Evolutionary conservation across 1,284 basidiomycete genomes (phyloP), one percentile per base, ranked within the genome.

Genomic region (Cystobasidiaceae sp.): DNA sequence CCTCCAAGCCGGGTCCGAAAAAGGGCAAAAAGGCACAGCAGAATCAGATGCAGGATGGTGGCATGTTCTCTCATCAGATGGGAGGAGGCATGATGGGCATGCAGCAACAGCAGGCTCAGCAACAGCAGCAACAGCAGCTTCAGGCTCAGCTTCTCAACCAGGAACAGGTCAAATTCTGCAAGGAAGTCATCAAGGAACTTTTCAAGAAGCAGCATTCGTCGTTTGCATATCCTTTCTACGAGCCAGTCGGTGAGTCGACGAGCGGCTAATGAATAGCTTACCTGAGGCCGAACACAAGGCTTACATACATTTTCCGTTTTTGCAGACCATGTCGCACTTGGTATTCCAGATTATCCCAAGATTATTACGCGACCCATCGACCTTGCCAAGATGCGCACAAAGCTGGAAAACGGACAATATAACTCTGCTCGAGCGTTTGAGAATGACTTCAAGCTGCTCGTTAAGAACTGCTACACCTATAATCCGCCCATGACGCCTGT

Each of bases 291-390:
- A 32, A n/a, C 25, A 50, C 51, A 48, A 32, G 33, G 21, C 52
- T 44, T 21, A 23, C 27, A 32, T 37, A 15, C 11, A 37, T 34
- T 4, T 23, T 45, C 32, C 54, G 52, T 45, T 48, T 19, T 59
- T 52, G n/a, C 87, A 77, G 90, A 92, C 75, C 84, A 85, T 77
- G 79, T 87, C 56, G 85, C 84, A 71, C 82, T 93, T 73, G 85
- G 87, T 33, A 84, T 97, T 50, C 93, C 93, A 0, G 81, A 84
- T 30, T 98, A 97, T 77, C 85, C 86, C 8, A 88, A 86, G 78
- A 80, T 93, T 68, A 82, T 99, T 77, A 96, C 93, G 81, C 86
- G 86, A 73, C 94, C 96, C 1, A 97, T 98, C 86, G 93, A 97
- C 76, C 75, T 97, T 63, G 82, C 84, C n/a, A 90, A 89, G 6